phyloP scores from a whole-genome alignment of 2,329 filamentous ascomycete species.

The Aspergillus eucalypticola region DNA sequence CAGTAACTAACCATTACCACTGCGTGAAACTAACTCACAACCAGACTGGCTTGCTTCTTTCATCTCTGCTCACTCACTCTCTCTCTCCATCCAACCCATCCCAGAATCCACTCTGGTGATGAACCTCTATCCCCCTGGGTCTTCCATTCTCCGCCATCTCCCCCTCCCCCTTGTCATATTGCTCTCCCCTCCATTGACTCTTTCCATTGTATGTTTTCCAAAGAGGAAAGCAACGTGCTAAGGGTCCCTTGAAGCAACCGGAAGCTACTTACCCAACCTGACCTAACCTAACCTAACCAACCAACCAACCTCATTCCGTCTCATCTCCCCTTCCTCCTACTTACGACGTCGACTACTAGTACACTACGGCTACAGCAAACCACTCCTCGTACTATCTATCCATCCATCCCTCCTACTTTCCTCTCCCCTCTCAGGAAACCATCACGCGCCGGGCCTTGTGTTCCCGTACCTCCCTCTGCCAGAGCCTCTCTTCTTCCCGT shows the following conservation, averaged over 20 bases:
- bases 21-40: neutral
- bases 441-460: neutral
- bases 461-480: neutral
- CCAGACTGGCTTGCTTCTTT: neutral
- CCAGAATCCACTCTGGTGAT: neutral
- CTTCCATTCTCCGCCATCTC: neutral
- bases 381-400: neutral
- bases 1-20: neutral
- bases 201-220: neutral
- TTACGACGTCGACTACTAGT: neutral
- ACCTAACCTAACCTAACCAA: too few relatives aligned
- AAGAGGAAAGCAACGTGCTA: neutral
- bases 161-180: neutral
- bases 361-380: neutral
- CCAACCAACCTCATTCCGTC: too few relatives aligned
- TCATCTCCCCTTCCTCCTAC: too few relatives aligned
- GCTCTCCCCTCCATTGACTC: neutral
- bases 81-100: constrained; percentile 3
- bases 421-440: neutral
- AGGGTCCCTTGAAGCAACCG: neutral
- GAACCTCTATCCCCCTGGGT: neutral
- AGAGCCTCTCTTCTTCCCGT: constrained; percentile 5
- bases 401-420: constrained; percentile 1
- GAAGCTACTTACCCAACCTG: neutral
- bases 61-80: neutral